Percentiles rank a stretch among this genome's conserved stretches.
phyloP scores from a whole-genome alignment of 345 rosid species.

The Punica granatum region DNA sequence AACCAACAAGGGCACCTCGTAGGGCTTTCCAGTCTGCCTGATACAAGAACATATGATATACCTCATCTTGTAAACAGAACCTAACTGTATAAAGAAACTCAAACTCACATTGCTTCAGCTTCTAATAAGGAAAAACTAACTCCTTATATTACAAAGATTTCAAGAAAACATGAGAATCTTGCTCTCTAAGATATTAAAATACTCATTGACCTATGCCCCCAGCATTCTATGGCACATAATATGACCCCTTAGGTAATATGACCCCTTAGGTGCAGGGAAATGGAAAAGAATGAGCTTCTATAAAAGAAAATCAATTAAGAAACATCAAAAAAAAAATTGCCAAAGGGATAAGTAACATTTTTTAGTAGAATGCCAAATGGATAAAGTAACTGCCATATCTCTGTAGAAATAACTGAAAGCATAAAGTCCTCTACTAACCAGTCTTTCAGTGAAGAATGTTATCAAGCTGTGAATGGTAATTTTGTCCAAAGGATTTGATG shows the following conservation, averaged over 20 bases:
- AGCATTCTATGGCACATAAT: neutral
- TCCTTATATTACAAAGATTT: neutral
- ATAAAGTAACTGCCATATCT: neutral
- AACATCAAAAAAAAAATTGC: neutral
- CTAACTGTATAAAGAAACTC: neutral
- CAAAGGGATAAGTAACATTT: neutral
- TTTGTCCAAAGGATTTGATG: slow-evolving; percentile 47
- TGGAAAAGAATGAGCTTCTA: neutral
- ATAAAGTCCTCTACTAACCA: slow-evolving; percentile 49
- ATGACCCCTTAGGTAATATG: neutral
- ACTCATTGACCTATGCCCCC: neutral
- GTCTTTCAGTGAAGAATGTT: slow-evolving; percentile 55
- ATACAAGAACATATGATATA: slow-evolving; percentile 25
- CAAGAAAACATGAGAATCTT: neutral
- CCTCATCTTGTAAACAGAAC: slow-evolving; percentile 12
- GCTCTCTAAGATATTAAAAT: neutral
- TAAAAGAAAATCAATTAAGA: neutral
- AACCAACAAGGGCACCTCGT: slow-evolving; percentile 86
- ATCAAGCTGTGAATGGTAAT: slow-evolving; percentile 51
- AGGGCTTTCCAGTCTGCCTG: slow-evolving; percentile 96
- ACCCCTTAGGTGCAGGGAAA: neutral
- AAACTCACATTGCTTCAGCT: neutral
- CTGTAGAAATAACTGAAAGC: slow-evolving; percentile 3
- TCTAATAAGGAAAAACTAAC: neutral
- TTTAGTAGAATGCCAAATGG: neutral